Evolutionary conservation across 176 grass and related monocot genomes (phyloP).

Genomic region (Eragrostis curvula): DNA sequence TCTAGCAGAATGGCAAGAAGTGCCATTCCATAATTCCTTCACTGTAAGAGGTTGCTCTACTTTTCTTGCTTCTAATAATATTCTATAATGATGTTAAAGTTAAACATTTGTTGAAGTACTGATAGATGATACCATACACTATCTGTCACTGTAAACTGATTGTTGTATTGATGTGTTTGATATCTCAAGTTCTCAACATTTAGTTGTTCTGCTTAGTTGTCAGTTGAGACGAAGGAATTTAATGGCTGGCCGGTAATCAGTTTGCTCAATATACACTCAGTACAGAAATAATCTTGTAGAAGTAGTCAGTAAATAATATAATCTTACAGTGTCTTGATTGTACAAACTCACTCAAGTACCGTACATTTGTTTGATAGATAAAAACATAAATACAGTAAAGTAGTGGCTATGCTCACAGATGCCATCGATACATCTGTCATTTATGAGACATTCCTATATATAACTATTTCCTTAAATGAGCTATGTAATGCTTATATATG

Average conservation of each 20-base stretch:
- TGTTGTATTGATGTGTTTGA: slow-evolving; percentile 26
- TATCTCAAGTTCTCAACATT: neutral
- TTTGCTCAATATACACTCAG: slow-evolving; percentile 18
- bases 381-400: slow-evolving; percentile 42
- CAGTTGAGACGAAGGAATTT: slow-evolving; percentile 15
- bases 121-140: slow-evolving; percentile 28
- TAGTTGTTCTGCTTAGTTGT: slow-evolving; percentile 18
- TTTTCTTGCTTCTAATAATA: slow-evolving; percentile 44
- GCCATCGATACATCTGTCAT: slow-evolving; percentile 19
- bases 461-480: slow-evolving; percentile 9
- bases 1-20: slow-evolving; percentile 42
- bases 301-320: slow-evolving; percentile 9
- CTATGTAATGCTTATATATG: slow-evolving; percentile 28
- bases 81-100: slow-evolving; percentile 20
- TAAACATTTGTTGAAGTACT: slow-evolving; percentile 32
- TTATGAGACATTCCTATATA: slow-evolving; percentile 29
- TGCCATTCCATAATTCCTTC: slow-evolving; percentile 19
- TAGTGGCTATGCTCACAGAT: slow-evolving; percentile 20
- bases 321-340: slow-evolving; percentile 7
- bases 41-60: slow-evolving; percentile 31
- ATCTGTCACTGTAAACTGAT: slow-evolving; percentile 27
- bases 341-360: slow-evolving; percentile 32
- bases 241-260: slow-evolving; percentile 11
- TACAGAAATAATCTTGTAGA: slow-evolving; percentile 21
- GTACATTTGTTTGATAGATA: slow-evolving; percentile 36